Base-by-base conservation (phyloP, 805 yeast genomes). In the Blastobotrys attinorum region DNA sequence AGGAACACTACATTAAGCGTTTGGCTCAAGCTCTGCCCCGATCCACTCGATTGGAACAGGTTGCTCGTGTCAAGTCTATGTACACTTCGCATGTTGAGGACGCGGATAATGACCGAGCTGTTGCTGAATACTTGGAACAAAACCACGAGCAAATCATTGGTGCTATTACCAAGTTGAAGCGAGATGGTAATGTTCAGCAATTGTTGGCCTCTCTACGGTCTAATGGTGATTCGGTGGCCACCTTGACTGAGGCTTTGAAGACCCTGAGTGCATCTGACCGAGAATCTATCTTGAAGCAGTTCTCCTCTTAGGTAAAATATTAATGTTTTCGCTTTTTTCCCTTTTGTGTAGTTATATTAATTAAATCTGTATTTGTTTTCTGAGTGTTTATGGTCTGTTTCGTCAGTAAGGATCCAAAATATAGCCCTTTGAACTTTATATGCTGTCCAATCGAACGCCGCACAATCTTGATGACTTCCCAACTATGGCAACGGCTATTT, bases 41-140 rank as follows among this genome's bases (percentile, higher is more conserved):
- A 43, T 73, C 82, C 18, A 70, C 76, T 16, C 79, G 89, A 64
- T 71, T 88, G 47, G 96, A 89, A 66, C 80, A 81, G 67, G 77
- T 81, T 47, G 85, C 96, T 27, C 78, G 95, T 70, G 70, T 89
- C 58, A 83, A 82, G 73, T 79, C 94, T 42, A 84, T 94, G 89
- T 81, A 79, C 67, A 86, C 94, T 43, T 65, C 77, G 8, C 71
- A 79, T 36, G 73, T 83, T 47, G 81, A 83, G 55, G 71, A 21
- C 71, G 71, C 70, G 48, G 82, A 79, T 10, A 71, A 83, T 54
- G 97, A 90, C 63, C 72, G 72, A 58, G 83, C 74, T 27, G 90
- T 88, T 50, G 86, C 92, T 47, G 72, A 71, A 47, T 89, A 89
- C 88, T 81, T 87, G 55, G 96, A 87, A 65, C 80, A 77, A 53